These are phyloP conservation scores for Kuraishia ogatae DNA, from an alignment of 805 yeast genomes.

Conservation along the genomic window DNA sequence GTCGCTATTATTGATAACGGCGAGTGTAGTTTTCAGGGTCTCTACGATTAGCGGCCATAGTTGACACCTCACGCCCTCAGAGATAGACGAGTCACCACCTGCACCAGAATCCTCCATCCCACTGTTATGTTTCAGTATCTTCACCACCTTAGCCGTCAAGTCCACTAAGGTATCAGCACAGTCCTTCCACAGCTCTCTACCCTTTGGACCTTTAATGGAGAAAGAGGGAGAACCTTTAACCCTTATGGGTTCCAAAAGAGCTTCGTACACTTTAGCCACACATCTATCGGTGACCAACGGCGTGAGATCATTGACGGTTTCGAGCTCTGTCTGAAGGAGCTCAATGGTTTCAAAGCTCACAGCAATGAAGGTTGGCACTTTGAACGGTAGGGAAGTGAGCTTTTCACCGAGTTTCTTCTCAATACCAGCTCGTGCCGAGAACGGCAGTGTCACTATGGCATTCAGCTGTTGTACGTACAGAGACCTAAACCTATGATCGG, in stretches of 20 bases:
- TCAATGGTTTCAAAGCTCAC: conserved; percentile 40
- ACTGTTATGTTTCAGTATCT: conserved; percentile 9
- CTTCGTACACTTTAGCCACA: conserved; percentile 34
- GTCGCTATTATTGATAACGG: conserved; percentile 14
- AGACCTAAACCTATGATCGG: conserved; percentile 28
- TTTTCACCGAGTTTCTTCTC: conserved; percentile 37
- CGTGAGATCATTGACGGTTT: conserved; percentile 18
- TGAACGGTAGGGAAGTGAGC: conserved; percentile 23
- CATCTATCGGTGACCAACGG: conserved; percentile 35
- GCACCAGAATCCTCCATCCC: background rate
- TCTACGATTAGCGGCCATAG: conserved; percentile 34
- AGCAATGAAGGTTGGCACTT: conserved; percentile 59
- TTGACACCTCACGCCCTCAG: conserved; percentile 10
- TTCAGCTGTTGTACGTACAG: conserved; percentile 45
- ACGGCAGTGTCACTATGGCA: conserved; percentile 47
- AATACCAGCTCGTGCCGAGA: conserved; percentile 49
- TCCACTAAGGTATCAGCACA: conserved; percentile 32
- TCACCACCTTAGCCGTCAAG: conserved; percentile 24
- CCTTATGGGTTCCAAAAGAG: conserved; percentile 44
- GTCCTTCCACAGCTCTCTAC: conserved; percentile 43
- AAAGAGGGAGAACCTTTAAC: background rate
- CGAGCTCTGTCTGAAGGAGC: conserved; percentile 30
- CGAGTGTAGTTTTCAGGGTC: conserved; percentile 31
- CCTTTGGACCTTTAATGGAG: background rate
- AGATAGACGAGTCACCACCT: conserved; percentile 5